Base-by-base conservation (phyloP, 2,329 filamentous ascomycete species). In the Blumeriella jaapii region DNA sequence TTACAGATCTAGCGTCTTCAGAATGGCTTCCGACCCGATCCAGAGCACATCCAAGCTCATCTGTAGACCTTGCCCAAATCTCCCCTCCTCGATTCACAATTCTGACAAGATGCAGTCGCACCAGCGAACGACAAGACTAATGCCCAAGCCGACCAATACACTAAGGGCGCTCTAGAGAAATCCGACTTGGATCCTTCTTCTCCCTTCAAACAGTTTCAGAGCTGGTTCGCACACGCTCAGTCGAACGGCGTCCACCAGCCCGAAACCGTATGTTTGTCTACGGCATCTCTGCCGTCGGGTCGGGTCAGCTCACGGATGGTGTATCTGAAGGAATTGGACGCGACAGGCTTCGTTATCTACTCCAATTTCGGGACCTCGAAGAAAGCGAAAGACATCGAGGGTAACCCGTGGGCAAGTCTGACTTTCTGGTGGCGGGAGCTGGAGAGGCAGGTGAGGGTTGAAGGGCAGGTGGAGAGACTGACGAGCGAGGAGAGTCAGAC, bases 251-350 rank as follows among this genome's bases (percentile, higher is more conserved):
- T 86, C 29, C 64, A 75, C 29, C 82, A 93, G 48, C 87, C 89
- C 1, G 91, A 98, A 60, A 83, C 91, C 1, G 86, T 85, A 53
- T 86, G 80, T 2, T 68, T 98, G 1, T 81, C 86, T 3, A 98
- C 91, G 1, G 86, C 87, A 0, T 65, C 69, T 15, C 69, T 96
- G 4, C 89, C 89, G 2, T 82, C 76, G 0, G 91, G 91, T 41
- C 78, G 82, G 29, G 82, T 96, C 13, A 85, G 77, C 29, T 78
- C 83, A 3, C 83, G 91, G 40, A 71, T 85, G 48, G 85, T 98
- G 23, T 98, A 96, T 61, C 70, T 98, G 47, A 98, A 98, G 62
- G 91, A 96, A 65, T 74, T 96, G 15, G 87, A 96, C 59, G 51
- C 59, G 4, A 60, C 58, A 13, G 86, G 87, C 11, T 98, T 93